A percentile compares a stretch with the other conserved stretches of the same genome.
Conservation (phyloP, 1,139 yeast species). For the Blastobotrys aristatus region DNA sequence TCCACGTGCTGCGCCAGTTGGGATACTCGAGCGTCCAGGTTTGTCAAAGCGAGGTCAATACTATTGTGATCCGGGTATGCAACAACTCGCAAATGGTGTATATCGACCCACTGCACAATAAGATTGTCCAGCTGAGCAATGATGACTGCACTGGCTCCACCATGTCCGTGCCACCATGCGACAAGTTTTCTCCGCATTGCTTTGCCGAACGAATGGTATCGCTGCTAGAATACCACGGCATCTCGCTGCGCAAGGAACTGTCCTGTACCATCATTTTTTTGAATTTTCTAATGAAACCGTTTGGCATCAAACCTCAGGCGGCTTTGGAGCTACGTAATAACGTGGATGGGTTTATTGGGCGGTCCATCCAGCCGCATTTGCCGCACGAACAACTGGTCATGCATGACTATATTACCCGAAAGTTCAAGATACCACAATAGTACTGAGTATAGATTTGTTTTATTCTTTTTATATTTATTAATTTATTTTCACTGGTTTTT, state of each 20-base stretch:
- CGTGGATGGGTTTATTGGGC: neutral
- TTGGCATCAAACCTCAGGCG: neutral
- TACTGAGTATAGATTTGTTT: too few species aligned
- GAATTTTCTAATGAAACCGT: neutral
- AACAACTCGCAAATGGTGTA: neutral
- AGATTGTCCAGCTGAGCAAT: neutral
- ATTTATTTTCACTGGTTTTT: neutral
- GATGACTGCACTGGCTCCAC: too few species aligned
- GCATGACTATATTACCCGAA: neutral
- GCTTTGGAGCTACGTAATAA: neutral
- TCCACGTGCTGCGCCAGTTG: neutral
- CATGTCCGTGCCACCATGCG: neutral
- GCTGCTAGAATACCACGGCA: neutral
- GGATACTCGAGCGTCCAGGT: neutral
- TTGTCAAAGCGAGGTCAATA: neutral
- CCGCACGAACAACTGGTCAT: constrained; percentile 1
- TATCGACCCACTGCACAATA: constrained; percentile 1
- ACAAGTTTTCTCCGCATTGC: constrained; percentile 1
- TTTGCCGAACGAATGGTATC: neutral
- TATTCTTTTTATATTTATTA: too few species aligned
- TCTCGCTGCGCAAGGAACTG: constrained; percentile 4
- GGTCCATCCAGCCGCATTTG: neutral
- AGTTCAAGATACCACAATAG: neutral
- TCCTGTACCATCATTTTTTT: constrained; percentile 4
- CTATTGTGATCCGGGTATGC: neutral